Evolutionary conservation across 2,329 filamentous ascomycete genomes (phyloP).

Genomic region (Colletotrichum gigasporum): DNA sequence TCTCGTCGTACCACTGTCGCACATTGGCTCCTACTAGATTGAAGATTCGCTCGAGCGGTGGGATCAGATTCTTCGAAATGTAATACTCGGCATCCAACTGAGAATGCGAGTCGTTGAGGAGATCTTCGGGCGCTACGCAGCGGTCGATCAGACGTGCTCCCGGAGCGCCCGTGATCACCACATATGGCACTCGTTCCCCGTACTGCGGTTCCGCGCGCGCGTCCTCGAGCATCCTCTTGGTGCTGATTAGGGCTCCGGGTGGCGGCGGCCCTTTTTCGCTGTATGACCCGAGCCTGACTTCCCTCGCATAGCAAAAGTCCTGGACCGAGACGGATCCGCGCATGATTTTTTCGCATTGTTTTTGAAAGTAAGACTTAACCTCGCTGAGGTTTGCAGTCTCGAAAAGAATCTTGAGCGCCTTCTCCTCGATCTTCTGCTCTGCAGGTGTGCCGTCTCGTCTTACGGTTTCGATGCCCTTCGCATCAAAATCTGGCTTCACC

Average conservation of each 20-base stretch:
- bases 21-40: conserved; percentile 95
- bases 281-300: conserved; percentile 91
- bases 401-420: conserved; percentile 87
- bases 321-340: conserved; percentile 86
- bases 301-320: conserved; percentile 94
- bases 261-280: conserved; percentile 82
- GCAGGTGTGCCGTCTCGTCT: conserved; percentile 93
- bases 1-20: conserved; percentile 91
- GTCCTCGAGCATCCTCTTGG: conserved; percentile 86
- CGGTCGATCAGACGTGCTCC: conserved; percentile 88
- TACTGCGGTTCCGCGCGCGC: conserved; percentile 91
- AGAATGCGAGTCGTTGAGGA: conserved; percentile 79
- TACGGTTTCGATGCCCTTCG: conserved; percentile 98
- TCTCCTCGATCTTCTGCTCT: conserved; percentile 96
- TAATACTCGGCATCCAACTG: conserved; percentile 96
- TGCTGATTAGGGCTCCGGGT: conserved; percentile 88
- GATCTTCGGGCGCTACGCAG: conserved; percentile 85
- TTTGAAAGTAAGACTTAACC: conserved; percentile 90
- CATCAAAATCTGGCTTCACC: conserved; percentile 87
- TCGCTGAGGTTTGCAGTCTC: conserved; percentile 88
- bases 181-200: conserved; percentile 93
- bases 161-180: conserved; percentile 88
- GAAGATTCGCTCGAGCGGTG: conserved; percentile 94
- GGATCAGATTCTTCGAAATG: conserved; percentile 94
- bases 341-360: conserved; percentile 93